These are phyloP conservation scores for Cadophora malorum DNA, from an alignment of 2,329 filamentous ascomycete species.

Conservation along the genomic window DNA sequence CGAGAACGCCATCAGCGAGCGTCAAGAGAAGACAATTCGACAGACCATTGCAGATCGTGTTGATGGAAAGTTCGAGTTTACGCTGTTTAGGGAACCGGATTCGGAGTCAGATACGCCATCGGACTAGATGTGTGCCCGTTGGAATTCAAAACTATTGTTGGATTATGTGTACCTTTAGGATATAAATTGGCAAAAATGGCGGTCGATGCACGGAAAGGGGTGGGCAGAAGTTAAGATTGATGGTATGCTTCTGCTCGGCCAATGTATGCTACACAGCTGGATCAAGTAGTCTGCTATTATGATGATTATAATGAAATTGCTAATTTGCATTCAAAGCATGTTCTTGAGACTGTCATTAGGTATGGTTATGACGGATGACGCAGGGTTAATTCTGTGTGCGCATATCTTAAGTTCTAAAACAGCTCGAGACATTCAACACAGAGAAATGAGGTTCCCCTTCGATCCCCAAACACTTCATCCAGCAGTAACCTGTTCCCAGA, in stretches of 20 bases:
- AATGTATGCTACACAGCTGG: not conserved
- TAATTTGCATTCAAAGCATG: slow-evolving; percentile 4
- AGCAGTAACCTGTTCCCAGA: not conserved
- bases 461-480: not conserved
- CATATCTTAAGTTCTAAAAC: not conserved
- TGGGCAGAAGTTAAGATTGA: not conserved
- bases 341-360: too few relatives aligned
- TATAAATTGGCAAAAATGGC: not conserved
- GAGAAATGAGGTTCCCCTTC: not conserved
- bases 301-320: slow-evolving; percentile 16
- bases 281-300: not conserved
- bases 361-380: not conserved
- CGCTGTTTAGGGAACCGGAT: slow-evolving; percentile 41
- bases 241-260: not conserved
- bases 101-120: slow-evolving; percentile 42
- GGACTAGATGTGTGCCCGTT: slow-evolving; percentile 32
- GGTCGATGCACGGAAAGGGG: not conserved
- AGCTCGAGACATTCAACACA: not conserved
- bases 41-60: slow-evolving; percentile 41
- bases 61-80: slow-evolving; percentile 47
- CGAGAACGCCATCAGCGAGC: slow-evolving; percentile 39
- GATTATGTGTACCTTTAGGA: slow-evolving; percentile 12
- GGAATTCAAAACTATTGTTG: not conserved
- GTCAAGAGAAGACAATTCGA: slow-evolving; percentile 41
- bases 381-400: too few relatives aligned